These are phyloP conservation scores for Marasmius oreades DNA, from an alignment of 1,284 basidiomycete species.

Conservation along the genomic window DNA sequence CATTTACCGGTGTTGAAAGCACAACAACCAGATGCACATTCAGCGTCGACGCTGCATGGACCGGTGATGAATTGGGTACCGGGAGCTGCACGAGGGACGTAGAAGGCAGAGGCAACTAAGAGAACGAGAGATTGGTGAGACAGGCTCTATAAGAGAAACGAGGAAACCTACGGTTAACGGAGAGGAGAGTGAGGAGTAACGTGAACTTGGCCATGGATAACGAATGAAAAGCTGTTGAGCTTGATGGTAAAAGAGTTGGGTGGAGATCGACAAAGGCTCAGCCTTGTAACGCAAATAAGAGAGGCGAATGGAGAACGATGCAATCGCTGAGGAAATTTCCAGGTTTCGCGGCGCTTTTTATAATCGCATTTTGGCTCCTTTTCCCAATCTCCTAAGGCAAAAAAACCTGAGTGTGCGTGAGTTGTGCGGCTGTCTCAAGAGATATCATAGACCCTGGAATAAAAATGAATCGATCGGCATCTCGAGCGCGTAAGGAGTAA, in stretches of 20 bases:
- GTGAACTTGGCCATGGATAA: not conserved
- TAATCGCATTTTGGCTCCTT: too few relatives aligned
- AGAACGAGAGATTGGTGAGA: not conserved
- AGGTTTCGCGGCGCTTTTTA: too few relatives aligned
- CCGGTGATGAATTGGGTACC: not conserved
- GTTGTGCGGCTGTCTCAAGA: too few relatives aligned
- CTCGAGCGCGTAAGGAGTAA: too few relatives aligned
- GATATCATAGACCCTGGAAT: too few relatives aligned
- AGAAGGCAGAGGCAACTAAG: not conserved
- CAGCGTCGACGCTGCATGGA: not conserved
- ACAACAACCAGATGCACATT: not conserved
- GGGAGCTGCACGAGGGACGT: not conserved
- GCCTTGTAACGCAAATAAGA: not conserved
- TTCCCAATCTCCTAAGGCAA: too few relatives aligned
- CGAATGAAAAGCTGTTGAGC: not conserved
- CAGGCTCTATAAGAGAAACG: not conserved
- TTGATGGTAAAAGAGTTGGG: not conserved
- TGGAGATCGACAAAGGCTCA: not conserved
- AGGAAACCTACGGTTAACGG: not conserved
- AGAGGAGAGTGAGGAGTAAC: not conserved
- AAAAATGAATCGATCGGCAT: too few relatives aligned
- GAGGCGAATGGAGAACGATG: not conserved
- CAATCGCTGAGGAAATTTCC: not conserved
- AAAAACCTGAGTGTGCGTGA: too few relatives aligned
- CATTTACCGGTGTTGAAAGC: not conserved